Percentiles rank a stretch among this genome's conserved stretches.
Evolutionary conservation across 2,329 filamentous ascomycete genomes (phyloP).

Genomic region (Penicillium brevicompactum): DNA sequence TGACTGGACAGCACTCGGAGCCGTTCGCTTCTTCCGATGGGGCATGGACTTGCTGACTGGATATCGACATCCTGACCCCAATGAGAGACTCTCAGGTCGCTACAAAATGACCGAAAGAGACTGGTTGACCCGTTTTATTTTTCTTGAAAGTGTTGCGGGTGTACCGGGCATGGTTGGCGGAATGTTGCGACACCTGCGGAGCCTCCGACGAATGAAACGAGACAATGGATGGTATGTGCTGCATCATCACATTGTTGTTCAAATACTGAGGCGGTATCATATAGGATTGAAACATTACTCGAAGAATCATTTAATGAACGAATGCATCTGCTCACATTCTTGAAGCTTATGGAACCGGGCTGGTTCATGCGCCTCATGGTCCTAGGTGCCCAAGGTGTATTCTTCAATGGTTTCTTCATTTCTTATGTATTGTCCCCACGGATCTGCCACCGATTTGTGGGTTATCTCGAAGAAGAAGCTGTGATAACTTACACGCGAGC

Average conservation of each 20-base stretch:
- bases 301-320: constrained; percentile 91
- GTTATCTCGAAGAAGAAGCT: constrained; percentile 95
- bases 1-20: constrained; percentile 75
- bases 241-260: too few relatives aligned
- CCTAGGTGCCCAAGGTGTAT: constrained; percentile 88
- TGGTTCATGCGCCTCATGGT: constrained; percentile 92
- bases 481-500: constrained; percentile 92
- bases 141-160: constrained; percentile 90
- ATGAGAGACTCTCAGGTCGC: constrained; percentile 48
- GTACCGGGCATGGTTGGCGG: constrained; percentile 97
- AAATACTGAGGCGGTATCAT: neutral
- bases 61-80: constrained; percentile 68
- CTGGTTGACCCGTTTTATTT: constrained; percentile 87
- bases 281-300: constrained; percentile 83
- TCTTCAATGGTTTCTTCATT: constrained; percentile 91
- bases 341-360: constrained; percentile 84
- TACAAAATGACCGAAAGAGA: constrained; percentile 79
- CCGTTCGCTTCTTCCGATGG: constrained; percentile 75
- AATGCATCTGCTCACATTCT: constrained; percentile 90
- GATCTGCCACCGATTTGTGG: constrained; percentile 92
- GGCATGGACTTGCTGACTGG: constrained; percentile 81
- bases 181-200: constrained; percentile 87
- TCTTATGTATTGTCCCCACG: constrained; percentile 83
- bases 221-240: constrained; percentile 77
- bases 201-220: constrained; percentile 78